Conservation (phyloP, 2,329 filamentous ascomycete species). For the Diaporthe sp. region DNA sequence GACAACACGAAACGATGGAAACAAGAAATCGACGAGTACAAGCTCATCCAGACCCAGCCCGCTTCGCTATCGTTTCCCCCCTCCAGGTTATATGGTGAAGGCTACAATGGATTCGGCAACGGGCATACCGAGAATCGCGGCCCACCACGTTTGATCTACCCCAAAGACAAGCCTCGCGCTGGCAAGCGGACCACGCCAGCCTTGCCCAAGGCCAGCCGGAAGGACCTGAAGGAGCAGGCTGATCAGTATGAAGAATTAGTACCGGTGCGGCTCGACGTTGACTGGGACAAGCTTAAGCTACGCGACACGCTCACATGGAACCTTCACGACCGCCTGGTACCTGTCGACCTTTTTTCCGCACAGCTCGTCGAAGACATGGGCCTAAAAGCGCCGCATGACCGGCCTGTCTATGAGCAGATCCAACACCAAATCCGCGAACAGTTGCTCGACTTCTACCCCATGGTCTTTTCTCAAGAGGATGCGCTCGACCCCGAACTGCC, state of each 20-base stretch:
- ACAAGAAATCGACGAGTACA: constrained; percentile 79
- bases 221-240: constrained; percentile 86
- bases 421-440: constrained; percentile 86
- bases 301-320: constrained; percentile 99
- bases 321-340: constrained; percentile 88
- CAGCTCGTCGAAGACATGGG: constrained; percentile 94
- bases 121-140: constrained; percentile 80
- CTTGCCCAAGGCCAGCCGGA: constrained; percentile 78
- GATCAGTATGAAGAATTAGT: constrained; percentile 94
- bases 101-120: constrained; percentile 93
- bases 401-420: constrained; percentile 74
- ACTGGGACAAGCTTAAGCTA: constrained; percentile 94
- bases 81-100: constrained; percentile 75
- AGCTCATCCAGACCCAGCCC: constrained; percentile 66
- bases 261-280: constrained; percentile 91
- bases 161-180: constrained; percentile 79
- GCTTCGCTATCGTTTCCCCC: constrained; percentile 70
- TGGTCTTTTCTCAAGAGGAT: constrained; percentile 90
- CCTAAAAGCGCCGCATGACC: constrained; percentile 77
- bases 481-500: constrained; percentile 90
- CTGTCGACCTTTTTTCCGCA: constrained; percentile 85
- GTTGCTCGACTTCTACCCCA: constrained; percentile 92
- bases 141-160: constrained; percentile 83
- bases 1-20: constrained; percentile 74
- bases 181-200: constrained; percentile 82